phyloP scores from a whole-genome alignment of 1,139 yeast genomes.

The Saccharomyces hybrid region DNA sequence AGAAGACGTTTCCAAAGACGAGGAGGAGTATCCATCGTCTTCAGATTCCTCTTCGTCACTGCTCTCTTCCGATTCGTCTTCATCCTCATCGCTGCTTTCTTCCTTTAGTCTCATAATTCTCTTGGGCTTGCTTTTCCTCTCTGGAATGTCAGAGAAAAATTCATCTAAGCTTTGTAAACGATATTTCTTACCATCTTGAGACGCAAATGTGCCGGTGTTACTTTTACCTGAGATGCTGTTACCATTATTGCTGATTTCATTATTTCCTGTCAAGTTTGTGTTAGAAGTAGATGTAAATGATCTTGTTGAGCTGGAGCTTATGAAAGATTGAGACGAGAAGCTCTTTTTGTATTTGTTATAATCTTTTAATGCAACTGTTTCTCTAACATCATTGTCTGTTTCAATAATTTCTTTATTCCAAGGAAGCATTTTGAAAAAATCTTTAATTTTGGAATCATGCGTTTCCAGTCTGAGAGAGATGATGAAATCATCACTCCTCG shows the following conservation, averaged over 20 bases:
- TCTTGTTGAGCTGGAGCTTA: conserved; percentile 5
- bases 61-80: conserved; percentile 29
- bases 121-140: conserved; percentile 19
- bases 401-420: conserved; percentile 12
- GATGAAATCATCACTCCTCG: conserved; percentile 15
- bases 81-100: conserved; percentile 28
- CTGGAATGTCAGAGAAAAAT: conserved; percentile 57
- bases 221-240: background rate
- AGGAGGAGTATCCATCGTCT: background rate
- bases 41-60: conserved; percentile 17
- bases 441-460: conserved; percentile 6
- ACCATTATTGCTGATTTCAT: background rate
- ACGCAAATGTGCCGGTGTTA: background rate
- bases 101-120: conserved; percentile 31
- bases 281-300: conserved; percentile 4
- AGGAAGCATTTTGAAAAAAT: conserved; percentile 6
- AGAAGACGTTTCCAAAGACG: background rate
- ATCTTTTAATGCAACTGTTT: conserved; percentile 25
- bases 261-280: conserved; percentile 1
- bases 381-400: conserved; percentile 13
- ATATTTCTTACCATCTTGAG: conserved; percentile 34
- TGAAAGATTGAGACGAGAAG: conserved; percentile 25
- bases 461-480: background rate
- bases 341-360: conserved; percentile 25
- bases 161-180: conserved; percentile 77